Evolutionary conservation across 805 yeast genomes (phyloP).

Genomic region (Pichia kluyveri): DNA sequence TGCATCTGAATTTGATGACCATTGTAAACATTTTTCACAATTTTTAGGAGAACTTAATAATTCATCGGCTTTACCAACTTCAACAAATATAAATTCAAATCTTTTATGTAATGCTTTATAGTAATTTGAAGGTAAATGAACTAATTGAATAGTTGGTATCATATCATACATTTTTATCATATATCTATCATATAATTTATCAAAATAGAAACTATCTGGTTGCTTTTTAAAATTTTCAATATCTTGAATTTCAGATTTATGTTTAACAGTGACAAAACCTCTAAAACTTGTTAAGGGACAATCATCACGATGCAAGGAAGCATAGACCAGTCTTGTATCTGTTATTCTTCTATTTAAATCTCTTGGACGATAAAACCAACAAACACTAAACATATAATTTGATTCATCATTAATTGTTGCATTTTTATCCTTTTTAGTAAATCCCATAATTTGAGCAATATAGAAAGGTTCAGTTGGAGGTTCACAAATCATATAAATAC

Average conservation of each 20-base stretch:
- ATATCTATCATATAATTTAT: constrained; percentile 76
- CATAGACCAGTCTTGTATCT: constrained; percentile 71
- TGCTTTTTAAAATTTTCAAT: constrained; percentile 43
- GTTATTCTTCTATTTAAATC: constrained; percentile 61
- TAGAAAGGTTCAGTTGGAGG: constrained; percentile 95
- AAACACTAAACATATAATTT: constrained; percentile 55
- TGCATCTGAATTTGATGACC: constrained; percentile 72
- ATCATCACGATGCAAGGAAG: constrained; percentile 77
- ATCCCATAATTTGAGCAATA: constrained; percentile 76
- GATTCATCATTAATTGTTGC: constrained; percentile 35
- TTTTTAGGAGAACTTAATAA: constrained; percentile 54
- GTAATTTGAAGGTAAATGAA: constrained; percentile 51
- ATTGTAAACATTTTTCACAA: constrained; percentile 72
- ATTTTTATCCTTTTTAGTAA: constrained; percentile 34
- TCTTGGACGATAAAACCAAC: constrained; percentile 87
- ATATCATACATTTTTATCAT: constrained; percentile 78
- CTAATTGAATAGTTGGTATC: constrained; percentile 50
- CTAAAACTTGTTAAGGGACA: constrained; percentile 71
- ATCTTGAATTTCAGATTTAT: constrained; percentile 55
- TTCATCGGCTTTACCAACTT: constrained; percentile 54
- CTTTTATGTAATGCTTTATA: constrained; percentile 55
- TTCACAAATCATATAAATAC: constrained; percentile 76
- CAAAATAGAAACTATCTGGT: constrained; percentile 77
- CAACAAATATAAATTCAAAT: constrained; percentile 68
- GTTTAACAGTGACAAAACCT: constrained; percentile 66